Percentiles rank a stretch among this genome's conserved stretches.
These are phyloP conservation scores for Centaurea solstitialis DNA, from an alignment of 129 eudicot species.

Conservation along the genomic window DNA sequence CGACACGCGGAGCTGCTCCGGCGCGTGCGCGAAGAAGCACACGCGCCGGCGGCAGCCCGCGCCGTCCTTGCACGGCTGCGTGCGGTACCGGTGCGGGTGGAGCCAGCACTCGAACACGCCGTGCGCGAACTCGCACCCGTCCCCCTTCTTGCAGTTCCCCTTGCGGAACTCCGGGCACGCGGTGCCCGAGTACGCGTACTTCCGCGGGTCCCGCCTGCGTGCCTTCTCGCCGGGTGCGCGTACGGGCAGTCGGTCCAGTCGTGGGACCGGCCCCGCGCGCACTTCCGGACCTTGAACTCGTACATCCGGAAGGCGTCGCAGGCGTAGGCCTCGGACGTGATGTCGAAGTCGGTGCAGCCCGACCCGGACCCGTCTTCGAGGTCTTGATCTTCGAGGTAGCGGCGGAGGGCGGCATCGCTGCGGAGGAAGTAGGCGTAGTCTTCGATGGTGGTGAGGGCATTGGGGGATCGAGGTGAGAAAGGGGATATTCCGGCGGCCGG, in stretches of 20 bases:
- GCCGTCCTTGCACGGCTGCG: slow-evolving; percentile 90
- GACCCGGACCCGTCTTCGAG: slow-evolving; percentile 28
- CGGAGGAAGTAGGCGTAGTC: slow-evolving; percentile 52
- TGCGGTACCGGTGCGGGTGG: slow-evolving; percentile 75
- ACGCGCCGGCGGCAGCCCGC: slow-evolving; percentile 56
- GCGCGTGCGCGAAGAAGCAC: slow-evolving; percentile 87
- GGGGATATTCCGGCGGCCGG: slow-evolving; percentile 40
- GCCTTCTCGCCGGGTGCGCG: slow-evolving; percentile 88
- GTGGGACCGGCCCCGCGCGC: slow-evolving; percentile 67
- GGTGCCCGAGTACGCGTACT: slow-evolving; percentile 70
- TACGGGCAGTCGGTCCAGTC: slow-evolving; percentile 97
- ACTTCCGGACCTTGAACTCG: slow-evolving; percentile 75
- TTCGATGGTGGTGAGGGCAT: slow-evolving; percentile 35
- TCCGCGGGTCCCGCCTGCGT: slow-evolving; percentile 74
- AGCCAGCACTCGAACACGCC: slow-evolving; percentile 96
- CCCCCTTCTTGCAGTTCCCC: slow-evolving; percentile 74
- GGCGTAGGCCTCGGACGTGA: slow-evolving; percentile 46
- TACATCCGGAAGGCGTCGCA: slow-evolving; percentile 74
- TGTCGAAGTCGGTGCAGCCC: slow-evolving; percentile 31
- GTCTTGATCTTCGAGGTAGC: slow-evolving; percentile 40
- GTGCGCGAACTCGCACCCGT: slow-evolving; percentile 73
- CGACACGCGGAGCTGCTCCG: slow-evolving; percentile 74
- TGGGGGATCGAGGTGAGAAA: slow-evolving; percentile 36
- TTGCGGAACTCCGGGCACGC: slow-evolving; percentile 84
- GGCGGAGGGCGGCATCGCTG: slow-evolving; percentile 50